These are phyloP conservation scores for Ascochyta rabiei DNA, from an alignment of 2,329 filamentous ascomycete genomes.

Conservation along the genomic window DNA sequence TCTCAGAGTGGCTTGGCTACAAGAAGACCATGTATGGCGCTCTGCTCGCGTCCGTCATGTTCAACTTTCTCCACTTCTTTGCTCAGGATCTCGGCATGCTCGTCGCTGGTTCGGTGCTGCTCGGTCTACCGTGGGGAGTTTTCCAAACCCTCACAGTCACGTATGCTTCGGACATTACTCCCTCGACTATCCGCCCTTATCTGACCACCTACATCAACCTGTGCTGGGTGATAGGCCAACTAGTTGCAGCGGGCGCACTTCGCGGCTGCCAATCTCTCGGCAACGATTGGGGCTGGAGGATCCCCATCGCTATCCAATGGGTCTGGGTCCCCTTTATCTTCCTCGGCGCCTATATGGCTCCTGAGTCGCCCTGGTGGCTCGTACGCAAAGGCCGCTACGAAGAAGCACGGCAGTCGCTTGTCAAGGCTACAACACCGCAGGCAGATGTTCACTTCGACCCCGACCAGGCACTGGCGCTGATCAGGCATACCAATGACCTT, in stretches of 20 bases:
- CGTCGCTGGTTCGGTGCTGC: conserved; percentile 61
- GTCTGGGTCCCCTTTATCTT: conserved; percentile 62
- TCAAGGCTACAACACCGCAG: conserved; percentile 51
- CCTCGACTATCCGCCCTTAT: conserved; percentile 65
- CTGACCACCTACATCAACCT: conserved; percentile 68
- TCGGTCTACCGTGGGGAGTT: conserved; percentile 47
- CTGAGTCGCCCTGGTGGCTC: conserved; percentile 59
- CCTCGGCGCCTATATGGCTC: conserved; percentile 46
- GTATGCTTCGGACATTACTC: conserved; percentile 60
- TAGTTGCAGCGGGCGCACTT: conserved; percentile 72
- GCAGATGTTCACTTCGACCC: conserved; percentile 25
- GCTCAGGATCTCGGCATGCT: conserved; percentile 46
- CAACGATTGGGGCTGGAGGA: conserved; percentile 69
- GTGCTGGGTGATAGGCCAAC: conserved; percentile 70
- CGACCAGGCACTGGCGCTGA: conserved; percentile 59
- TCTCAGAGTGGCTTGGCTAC: conserved; percentile 19
- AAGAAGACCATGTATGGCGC: conserved; percentile 22
- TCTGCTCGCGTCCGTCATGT: conserved; percentile 9
- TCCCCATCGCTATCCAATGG: conserved; percentile 71
- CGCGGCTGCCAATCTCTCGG: conserved; percentile 61
- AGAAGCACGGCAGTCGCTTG: conserved; percentile 55
- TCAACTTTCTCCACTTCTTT: conserved; percentile 50
- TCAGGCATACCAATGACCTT: conserved; percentile 61
- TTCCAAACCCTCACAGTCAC: conserved; percentile 16
- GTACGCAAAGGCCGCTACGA: conserved; percentile 50